Evolutionary conservation across 495 filamentous ascomycete genomes (phyloP).

Genomic region (Chaetomium tenue): DNA sequence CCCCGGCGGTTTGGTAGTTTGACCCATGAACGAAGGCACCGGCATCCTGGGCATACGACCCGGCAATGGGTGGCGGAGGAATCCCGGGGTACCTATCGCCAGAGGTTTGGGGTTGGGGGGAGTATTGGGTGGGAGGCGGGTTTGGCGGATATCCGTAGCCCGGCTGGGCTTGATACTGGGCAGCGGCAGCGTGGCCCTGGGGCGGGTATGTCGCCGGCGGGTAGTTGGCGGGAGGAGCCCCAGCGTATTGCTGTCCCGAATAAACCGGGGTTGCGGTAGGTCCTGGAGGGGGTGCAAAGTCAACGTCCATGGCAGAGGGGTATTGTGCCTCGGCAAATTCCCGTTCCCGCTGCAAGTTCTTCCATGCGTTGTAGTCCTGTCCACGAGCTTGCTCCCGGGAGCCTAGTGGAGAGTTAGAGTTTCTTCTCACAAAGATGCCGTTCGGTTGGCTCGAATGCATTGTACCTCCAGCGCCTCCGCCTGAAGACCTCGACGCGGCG

Average conservation of each 20-base stretch:
- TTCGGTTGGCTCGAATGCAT: slow-evolving; percentile 53
- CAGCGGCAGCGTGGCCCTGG: slow-evolving; percentile 20
- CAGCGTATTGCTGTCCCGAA: slow-evolving; percentile 23
- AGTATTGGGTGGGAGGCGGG: slow-evolving; percentile 31
- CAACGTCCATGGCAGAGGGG: slow-evolving; percentile 34
- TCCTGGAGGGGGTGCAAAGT: slow-evolving; percentile 23
- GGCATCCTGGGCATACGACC: slow-evolving; percentile 25
- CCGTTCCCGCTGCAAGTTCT: slow-evolving; percentile 29
- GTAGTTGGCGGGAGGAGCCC: slow-evolving; percentile 24
- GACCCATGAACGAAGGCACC: slow-evolving; percentile 30
- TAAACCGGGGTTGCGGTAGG: slow-evolving; percentile 18
- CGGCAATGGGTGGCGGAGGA: slow-evolving; percentile 30
- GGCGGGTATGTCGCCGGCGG: slow-evolving; percentile 28
- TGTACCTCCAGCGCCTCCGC: slow-evolving; percentile 56
- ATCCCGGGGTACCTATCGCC: slow-evolving; percentile 33
- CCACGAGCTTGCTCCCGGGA: slow-evolving; percentile 35
- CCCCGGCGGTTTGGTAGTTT: slow-evolving; percentile 25
- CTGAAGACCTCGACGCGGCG: slow-evolving; percentile 44
- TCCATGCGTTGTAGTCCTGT: slow-evolving; percentile 37
- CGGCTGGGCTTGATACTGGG: slow-evolving; percentile 26
- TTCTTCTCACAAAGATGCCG: slow-evolving; percentile 52
- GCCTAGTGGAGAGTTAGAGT: slow-evolving; percentile 58
- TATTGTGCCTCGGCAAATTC: slow-evolving; percentile 24
- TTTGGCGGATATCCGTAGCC: slow-evolving; percentile 27
- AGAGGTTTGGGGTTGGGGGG: slow-evolving; percentile 29